Percentiles rank a stretch among this genome's conserved stretches.
Conservation (phyloP, 352 stramenopile species). For the Lagenidium giganteum region DNA sequence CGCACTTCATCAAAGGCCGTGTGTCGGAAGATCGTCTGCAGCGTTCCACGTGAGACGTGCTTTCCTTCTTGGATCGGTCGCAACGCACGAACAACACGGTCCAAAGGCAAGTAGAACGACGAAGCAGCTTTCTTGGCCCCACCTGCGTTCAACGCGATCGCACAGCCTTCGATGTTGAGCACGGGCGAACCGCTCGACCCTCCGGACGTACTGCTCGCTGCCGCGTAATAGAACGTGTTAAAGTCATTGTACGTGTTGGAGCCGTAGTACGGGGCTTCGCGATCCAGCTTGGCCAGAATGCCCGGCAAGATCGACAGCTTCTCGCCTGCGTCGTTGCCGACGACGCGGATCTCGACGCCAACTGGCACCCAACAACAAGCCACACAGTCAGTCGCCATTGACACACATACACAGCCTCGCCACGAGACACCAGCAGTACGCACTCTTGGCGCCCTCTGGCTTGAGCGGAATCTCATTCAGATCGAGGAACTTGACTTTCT, state of each 20-base stretch:
- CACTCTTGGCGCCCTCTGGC: conserved; percentile 76
- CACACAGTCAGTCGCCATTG: not conserved
- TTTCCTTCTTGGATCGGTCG: conserved; percentile 49
- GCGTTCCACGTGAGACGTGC: conserved; percentile 63
- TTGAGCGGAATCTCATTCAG: conserved; percentile 85
- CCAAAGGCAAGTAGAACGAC: conserved; percentile 88
- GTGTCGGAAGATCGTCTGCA: conserved; percentile 88
- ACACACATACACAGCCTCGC: no score
- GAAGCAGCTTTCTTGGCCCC: conserved; percentile 84
- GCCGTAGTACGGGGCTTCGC: conserved; percentile 86
- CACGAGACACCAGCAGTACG: no score
- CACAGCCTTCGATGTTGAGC: conserved; percentile 81
- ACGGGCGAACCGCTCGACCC: conserved; percentile 88
- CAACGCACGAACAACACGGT: conserved; percentile 81
- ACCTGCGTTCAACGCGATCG: conserved; percentile 90
- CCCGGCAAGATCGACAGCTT: conserved; percentile 89
- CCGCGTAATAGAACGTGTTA: conserved; percentile 92
- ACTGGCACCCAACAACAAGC: conserved; percentile 28
- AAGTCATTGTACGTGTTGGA: conserved; percentile 88
- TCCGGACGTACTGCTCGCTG: conserved; percentile 82
- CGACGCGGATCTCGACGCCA: conserved; percentile 88
- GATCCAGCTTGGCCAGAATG: conserved; percentile 88
- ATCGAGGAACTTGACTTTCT: conserved; percentile 83
- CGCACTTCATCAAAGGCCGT: conserved; percentile 88
- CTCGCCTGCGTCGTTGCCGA: conserved; percentile 91